Base-by-base conservation (phyloP, 306 rosid genomes). In the Vigna trinervia region DNA sequence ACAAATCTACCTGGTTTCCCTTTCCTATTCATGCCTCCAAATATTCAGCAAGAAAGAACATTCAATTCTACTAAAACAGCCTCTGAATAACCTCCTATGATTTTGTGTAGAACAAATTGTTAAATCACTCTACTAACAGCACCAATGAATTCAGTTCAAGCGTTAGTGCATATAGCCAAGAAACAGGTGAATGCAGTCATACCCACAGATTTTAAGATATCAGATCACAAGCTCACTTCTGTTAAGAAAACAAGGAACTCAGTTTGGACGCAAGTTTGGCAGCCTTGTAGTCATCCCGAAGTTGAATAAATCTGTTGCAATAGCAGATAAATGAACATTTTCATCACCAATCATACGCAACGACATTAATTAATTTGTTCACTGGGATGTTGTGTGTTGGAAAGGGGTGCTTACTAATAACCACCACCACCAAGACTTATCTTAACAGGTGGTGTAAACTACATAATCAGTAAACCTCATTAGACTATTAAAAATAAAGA, bases 261-360 rank as follows among this genome's bases (percentile, higher is more conserved):
- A 95, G 87, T 78, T 83, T 91, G 64, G 97, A 70, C 52, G 94
- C 99, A 67, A 92, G 97, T 83, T 92, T 95, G 81, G 97, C 99
- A 75, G 97, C 93, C 85, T 92, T 92, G 87, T 89, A 95, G 82
- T 95, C 99, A 20, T 95, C 99, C 82, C 97, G 86, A 60, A 95
- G 97, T 86, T 88, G 96, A 87, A 95, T 88, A 84, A 95, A 92
- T 86, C 97, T 92, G 79, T 10, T 32, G 82, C 75, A 82, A 26
- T 30, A 14, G 67, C 50, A 87, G 20, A 76, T 61, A 65, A 80
- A 82, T 14, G 48, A 68, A 83, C 64, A 75, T 57, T 72, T 63
- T 57, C 34, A 77, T 87, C 79, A 45, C 32, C 50, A 85, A 66
- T 56, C 30, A 78, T 22, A 67, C 50, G 68, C 59, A 66, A 60